These are phyloP conservation scores for Lyophyllum shimeji DNA, from an alignment of 768 basidiomycete genomes.

Conservation along the genomic window DNA sequence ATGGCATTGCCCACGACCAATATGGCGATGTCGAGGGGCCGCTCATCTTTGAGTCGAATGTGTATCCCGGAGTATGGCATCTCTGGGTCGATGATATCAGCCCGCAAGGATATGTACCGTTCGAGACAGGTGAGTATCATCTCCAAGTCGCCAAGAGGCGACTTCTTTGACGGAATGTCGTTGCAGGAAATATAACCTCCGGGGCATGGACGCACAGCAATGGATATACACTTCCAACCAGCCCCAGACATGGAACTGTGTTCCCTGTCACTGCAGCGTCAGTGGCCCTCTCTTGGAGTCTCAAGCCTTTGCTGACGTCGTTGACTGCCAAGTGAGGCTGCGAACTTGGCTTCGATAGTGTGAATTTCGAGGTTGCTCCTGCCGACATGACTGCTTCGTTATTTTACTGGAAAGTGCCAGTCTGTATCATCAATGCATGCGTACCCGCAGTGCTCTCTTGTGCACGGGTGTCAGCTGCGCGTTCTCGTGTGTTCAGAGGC, in stretches of 20 bases:
- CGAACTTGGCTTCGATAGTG: constrained; percentile 12
- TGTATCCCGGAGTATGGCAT: constrained; percentile 14
- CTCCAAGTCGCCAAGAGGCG: neutral
- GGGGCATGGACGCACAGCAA: constrained; percentile 18
- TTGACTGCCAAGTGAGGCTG: constrained; percentile 9
- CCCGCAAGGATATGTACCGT: constrained; percentile 17
- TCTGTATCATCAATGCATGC: too few species aligned
- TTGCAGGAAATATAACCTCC: constrained; percentile 16
- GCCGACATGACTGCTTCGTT: too few species aligned
- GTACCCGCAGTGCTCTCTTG: too few species aligned
- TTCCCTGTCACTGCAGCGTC: constrained; percentile 16
- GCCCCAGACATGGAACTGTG: constrained; percentile 19
- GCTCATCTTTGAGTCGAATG: constrained; percentile 14
- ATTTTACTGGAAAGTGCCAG: too few species aligned
- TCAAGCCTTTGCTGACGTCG: neutral
- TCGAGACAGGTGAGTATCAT: constrained; percentile 11
- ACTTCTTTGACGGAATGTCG: neutral
- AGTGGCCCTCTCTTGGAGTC: neutral
- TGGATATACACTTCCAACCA: constrained; percentile 15
- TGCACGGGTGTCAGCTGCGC: neutral
- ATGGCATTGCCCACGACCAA: constrained; percentile 13
- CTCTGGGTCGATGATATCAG: constrained; percentile 15
- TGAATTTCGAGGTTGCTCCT: neutral
- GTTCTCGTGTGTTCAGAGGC: neutral
- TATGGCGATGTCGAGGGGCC: constrained; percentile 18